A percentile compares a stretch with the other conserved stretches of the same genome.
Conservation (phyloP, 306 rosid species). For the Vicia sativa region DNA sequence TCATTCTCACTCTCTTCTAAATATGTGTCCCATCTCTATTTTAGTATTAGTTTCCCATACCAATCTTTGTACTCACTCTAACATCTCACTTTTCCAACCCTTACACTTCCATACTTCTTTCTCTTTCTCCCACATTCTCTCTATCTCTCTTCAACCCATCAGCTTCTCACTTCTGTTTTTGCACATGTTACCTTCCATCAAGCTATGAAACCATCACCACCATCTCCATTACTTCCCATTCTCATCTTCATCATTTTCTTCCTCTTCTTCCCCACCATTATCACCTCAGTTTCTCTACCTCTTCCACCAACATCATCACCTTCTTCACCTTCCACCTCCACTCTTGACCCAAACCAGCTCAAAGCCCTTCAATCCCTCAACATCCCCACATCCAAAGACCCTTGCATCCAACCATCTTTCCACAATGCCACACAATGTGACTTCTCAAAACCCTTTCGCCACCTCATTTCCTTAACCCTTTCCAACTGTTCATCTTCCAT, state of each 20-base stretch:
- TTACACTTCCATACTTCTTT: not conserved
- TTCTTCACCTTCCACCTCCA: conserved; percentile 39
- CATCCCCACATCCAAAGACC: conserved; percentile 71
- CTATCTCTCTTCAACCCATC: not conserved
- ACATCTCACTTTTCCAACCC: not conserved
- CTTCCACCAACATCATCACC: conserved; percentile 31
- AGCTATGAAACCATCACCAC: conserved; percentile 34
- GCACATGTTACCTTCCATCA: not conserved
- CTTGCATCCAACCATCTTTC: conserved; percentile 59
- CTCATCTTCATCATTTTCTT: not conserved
- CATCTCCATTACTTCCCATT: conserved; percentile 24
- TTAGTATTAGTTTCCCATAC: conserved; percentile 10
- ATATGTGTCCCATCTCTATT: conserved; percentile 18
- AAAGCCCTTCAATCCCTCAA: conserved; percentile 75
- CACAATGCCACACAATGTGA: conserved; percentile 72
- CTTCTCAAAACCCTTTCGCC: conserved; percentile 75
- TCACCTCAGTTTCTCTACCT: conserved; percentile 19
- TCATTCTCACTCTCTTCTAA: not conserved
- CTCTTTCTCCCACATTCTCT: not conserved
- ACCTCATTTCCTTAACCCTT: conserved; percentile 65
- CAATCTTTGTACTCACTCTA: conserved; percentile 25
- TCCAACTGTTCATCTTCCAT: conserved; percentile 63
- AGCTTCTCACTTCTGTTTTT: no score
- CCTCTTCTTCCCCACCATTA: conserved; percentile 18
- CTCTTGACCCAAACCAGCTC: conserved; percentile 73